Evolutionary conservation across 179 eudicot genomes (phyloP).

Genomic region (Patellifolia procumbens): DNA sequence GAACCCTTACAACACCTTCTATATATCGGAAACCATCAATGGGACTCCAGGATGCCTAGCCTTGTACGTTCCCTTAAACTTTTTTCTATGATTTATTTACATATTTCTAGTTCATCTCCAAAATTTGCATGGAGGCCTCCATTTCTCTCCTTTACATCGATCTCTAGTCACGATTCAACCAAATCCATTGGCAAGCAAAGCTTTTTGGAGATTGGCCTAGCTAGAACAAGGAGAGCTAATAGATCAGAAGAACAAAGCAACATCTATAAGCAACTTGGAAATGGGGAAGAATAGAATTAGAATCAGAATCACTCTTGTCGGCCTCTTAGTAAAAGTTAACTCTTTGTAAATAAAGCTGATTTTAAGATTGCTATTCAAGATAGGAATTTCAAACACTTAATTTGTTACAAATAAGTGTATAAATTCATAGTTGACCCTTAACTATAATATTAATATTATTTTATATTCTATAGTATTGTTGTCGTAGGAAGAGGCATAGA

Average conservation of each 20-base stretch:
- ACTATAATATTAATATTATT: not conserved
- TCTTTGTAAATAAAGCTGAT: slow-evolving; percentile 29
- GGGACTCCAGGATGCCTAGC: too few relatives aligned
- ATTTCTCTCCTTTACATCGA: too few relatives aligned
- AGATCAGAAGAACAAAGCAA: not conserved
- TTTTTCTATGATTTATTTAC: too few relatives aligned
- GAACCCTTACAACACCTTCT: too few relatives aligned
- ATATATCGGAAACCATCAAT: too few relatives aligned
- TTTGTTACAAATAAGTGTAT: not conserved
- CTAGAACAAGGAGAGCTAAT: not conserved
- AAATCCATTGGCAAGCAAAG: too few relatives aligned
- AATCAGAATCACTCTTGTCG: slow-evolving; percentile 53
- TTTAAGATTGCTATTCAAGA: slow-evolving; percentile 53
- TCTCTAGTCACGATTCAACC: too few relatives aligned
- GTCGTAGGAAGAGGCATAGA: slow-evolving; percentile 29
- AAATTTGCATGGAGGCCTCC: too few relatives aligned
- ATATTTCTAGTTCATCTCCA: too few relatives aligned
- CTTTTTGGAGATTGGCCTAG: not conserved
- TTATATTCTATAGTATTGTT: slow-evolving; percentile 21
- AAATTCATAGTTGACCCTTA: slow-evolving; percentile 29
- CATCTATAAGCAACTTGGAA: slow-evolving; percentile 23
- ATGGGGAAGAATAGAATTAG: slow-evolving; percentile 24
- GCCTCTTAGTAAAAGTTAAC: slow-evolving; percentile 47
- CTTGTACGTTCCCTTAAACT: too few relatives aligned
- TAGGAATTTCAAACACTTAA: slow-evolving; percentile 37